A percentile compares a stretch with the other conserved stretches of the same genome.
phyloP scores from a whole-genome alignment of 257 asterid genomes.

The Solanum piurae region DNA sequence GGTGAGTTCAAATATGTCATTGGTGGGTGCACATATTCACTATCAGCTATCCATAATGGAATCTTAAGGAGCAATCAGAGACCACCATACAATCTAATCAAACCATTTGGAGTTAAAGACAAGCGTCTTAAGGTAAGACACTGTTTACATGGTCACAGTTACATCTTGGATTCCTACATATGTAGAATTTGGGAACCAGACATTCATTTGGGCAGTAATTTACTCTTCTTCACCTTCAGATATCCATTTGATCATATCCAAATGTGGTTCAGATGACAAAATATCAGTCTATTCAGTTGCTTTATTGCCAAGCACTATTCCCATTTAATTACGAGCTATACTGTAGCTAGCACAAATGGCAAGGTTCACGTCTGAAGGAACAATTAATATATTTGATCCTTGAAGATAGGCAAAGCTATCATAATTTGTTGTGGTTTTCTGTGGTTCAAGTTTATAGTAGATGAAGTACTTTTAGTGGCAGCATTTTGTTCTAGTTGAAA shows the following conservation, averaged over 20 bases:
- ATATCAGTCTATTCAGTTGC: background rate
- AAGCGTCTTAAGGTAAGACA: conserved; percentile 44
- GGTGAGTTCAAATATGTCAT: conserved; percentile 90
- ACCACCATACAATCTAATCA: conserved; percentile 72
- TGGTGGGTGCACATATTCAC: conserved; percentile 81
- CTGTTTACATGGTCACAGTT: background rate
- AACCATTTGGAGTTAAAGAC: conserved; percentile 65
- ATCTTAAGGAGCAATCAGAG: conserved; percentile 85
- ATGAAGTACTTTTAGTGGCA: background rate
- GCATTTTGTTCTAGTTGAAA: background rate
- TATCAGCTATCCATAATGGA: conserved; percentile 74
- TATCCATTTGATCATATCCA: background rate
- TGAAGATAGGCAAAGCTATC: background rate
- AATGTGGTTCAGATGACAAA: background rate
- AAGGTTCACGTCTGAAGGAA: background rate
- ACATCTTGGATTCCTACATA: background rate
- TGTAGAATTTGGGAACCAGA: background rate
- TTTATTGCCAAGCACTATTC: background rate
- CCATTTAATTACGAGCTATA: background rate
- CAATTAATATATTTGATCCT: background rate
- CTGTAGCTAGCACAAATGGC: background rate
- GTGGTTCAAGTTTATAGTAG: background rate
- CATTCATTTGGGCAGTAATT: background rate
- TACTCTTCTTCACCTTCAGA: background rate
- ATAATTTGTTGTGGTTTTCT: background rate